Base-by-base conservation (phyloP, 306 rosid genomes). In the Cucumis melo region DNA sequence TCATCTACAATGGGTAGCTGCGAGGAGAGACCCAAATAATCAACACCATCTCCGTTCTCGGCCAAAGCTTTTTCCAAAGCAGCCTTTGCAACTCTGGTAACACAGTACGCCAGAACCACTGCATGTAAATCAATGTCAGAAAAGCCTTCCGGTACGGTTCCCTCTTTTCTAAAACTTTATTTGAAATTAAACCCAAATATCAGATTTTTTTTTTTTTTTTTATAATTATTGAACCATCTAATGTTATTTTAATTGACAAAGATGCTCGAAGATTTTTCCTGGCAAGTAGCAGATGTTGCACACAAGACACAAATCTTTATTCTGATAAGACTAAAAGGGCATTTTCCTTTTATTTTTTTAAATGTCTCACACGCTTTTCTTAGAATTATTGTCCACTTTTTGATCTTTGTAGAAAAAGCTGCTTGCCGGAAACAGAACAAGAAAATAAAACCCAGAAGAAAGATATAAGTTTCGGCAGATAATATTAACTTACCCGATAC, bases 31-130 rank as follows among this genome's bases (percentile, higher is more conserved):
- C 67, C 14, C 53, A 81, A 53, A 58, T 58, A 79, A 21, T 89
- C 90, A 63, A 77, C 83, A 73, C 78, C 83, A 73, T 85, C 85
- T 74, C 70, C 83, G 27, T 46, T 75, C 70, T 85, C 87, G 16
- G 87, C 85, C 61, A 81, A 59, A 68, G 88, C 88, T 82, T 87
- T 85, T 39, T 82, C 87, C 64, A 86, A 70, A 54, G 88, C 84
- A 79, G 84, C 86, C 82, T 81, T 87, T 11, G 90, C 90, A 64
- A 88, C 85, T 85, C 76, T 88, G 71, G 88, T 81, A 50, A 88
- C 79, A 73, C 78, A 86, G 81, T 75, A 44, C 64, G 80, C 62
- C 48, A 84, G 50, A 77, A 83, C 54, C 80, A 82, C 93, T 87
- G 85, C 72, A 78, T 46, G 74, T 50, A 80, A 82, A 58, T 29